Evolutionary conservation across 2,329 filamentous ascomycete genomes (phyloP).

Genomic region (Scopulariopsis brevicaulis): DNA sequence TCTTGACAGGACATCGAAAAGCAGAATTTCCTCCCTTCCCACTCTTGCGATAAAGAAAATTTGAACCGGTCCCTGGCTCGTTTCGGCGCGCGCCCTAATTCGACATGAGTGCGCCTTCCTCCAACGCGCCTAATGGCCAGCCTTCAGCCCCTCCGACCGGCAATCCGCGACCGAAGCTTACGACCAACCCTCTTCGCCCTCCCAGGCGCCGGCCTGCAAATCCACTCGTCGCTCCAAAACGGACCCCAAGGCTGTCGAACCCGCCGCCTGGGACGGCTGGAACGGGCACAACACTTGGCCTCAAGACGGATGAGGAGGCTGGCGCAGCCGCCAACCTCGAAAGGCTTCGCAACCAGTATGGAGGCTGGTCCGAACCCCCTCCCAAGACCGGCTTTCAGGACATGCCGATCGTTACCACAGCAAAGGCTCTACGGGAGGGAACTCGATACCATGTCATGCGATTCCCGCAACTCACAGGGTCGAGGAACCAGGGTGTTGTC

Average conservation of each 20-base stretch:
- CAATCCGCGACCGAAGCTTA: neutral
- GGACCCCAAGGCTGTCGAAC: neutral
- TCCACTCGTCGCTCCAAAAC: constrained; percentile 4
- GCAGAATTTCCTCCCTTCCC: too few relatives aligned
- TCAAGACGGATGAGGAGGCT: constrained; percentile 15
- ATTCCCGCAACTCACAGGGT: constrained; percentile 47
- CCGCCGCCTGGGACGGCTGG: constrained; percentile 3
- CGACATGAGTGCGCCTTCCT: constrained; percentile 32
- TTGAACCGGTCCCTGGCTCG: neutral
- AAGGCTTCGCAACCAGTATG: constrained; percentile 31
- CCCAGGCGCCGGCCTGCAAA: constrained; percentile 6
- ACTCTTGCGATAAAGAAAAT: neutral
- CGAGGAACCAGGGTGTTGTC: constrained; percentile 42
- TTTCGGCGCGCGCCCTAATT: neutral
- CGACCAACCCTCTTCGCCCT: constrained; percentile 4
- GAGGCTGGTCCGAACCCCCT: constrained; percentile 46
- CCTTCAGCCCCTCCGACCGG: neutral
- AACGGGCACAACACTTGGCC: constrained; percentile 12
- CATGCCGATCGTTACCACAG: constrained; percentile 69
- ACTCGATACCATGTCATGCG: constrained; percentile 82
- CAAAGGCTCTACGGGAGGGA: constrained; percentile 66
- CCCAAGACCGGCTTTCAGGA: constrained; percentile 36
- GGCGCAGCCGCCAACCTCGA: constrained; percentile 16
- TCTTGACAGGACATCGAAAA: too few relatives aligned
- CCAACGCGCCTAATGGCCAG: constrained; percentile 13